Evolutionary conservation across 2,329 filamentous ascomycete species (phyloP), one percentile per base, ranked within the genome.

Genomic region (Aphanocladium album): DNA sequence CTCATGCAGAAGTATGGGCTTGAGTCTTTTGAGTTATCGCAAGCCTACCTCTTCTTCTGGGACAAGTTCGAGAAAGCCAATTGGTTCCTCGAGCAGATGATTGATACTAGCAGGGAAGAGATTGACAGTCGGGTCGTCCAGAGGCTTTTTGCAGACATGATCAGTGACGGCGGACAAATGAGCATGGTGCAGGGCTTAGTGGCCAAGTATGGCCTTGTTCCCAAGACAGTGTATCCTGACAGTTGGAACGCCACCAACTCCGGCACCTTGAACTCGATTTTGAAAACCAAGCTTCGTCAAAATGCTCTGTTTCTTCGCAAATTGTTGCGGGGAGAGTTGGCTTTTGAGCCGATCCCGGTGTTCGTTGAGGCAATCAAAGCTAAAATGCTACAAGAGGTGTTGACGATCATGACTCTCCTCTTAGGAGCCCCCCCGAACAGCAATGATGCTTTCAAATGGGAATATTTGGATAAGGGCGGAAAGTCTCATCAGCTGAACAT

Each of bases 61-160:
- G 92, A 96, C 73, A 96, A 96, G 77, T 84, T 96, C 21, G 92
- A 96, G 74, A 96, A 96, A 74, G 82, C 89, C 9, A 96, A 96
- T 73, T 96, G 84, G 79, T 96, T 96, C 76, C 82, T 96, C 19
- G 91, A 96, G 74, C 89, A 90, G 68, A 84, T 93, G 63, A 83
- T 96, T 60, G 86, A 90, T 64, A 96, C 91, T 0, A 82, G 84
- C 0, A 77, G 79, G 56, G 82, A 91, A 67, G 85, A 88, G 37
- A 80, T 96, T 1, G 89, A 93, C 65, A 82, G 86, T 23, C 79
- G 92, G 11, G 75, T 96, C 4, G 81, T 96, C 3, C 88, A 92
- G 71, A 82, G 82, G 4, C 75, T 96, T 3, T 77, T 93, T 30
- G 76, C 77, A 0, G 80, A 83, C 23, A 88, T 91, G 0, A 86